phyloP scores from a whole-genome alignment of 2,329 filamentous ascomycete species.

The Penicillium sclerotigenum region DNA sequence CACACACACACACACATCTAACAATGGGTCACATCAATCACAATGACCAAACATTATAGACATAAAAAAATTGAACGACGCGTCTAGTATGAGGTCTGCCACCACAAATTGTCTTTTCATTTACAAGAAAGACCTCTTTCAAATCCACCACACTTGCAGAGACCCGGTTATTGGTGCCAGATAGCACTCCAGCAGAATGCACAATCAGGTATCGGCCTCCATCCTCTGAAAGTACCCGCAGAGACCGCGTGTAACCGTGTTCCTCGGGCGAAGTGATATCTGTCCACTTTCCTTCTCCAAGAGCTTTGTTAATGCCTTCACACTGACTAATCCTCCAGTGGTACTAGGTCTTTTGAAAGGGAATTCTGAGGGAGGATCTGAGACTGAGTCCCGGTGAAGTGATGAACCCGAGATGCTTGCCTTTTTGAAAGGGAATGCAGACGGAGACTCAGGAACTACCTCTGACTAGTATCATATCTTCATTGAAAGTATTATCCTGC shows the following conservation, averaged over 20 bases:
- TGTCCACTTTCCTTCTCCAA: slow-evolving; percentile 48
- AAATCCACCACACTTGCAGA: slow-evolving; percentile 20
- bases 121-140: slow-evolving; percentile 7
- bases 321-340: slow-evolving; percentile 44
- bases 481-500: not conserved
- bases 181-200: slow-evolving; percentile 19
- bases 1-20: not conserved
- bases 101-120: not conserved
- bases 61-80: not conserved
- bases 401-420: not conserved
- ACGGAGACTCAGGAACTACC: too few relatives aligned
- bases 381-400: slow-evolving; percentile 36
- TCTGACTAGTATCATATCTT: not conserved
- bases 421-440: not conserved
- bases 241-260: slow-evolving; percentile 47
- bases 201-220: slow-evolving; percentile 20
- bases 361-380: not conserved
- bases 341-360: not conserved
- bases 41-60: not conserved
- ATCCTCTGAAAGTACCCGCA: slow-evolving; percentile 45
- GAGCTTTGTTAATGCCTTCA: slow-evolving; percentile 51
- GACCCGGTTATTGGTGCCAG: slow-evolving; percentile 21
- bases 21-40: not conserved
- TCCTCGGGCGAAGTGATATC: slow-evolving; percentile 43
- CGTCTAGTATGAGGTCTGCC: not conserved